Conservation (phyloP, 2,329 filamentous ascomycete genomes). For the Saccharata proteae region DNA sequence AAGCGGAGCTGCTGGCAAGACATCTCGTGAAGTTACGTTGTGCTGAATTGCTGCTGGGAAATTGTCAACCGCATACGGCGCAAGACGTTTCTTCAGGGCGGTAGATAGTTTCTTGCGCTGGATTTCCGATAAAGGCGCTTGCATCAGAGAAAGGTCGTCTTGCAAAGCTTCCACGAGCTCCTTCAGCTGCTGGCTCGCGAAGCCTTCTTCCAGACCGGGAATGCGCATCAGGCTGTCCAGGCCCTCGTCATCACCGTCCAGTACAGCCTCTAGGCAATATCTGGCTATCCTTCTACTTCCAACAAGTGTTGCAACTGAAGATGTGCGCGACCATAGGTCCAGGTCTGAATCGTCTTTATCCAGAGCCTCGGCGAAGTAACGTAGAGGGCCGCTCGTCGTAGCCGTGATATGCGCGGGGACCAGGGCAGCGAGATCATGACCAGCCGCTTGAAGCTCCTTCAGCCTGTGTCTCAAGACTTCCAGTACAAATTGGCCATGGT, state of each 20-base stretch:
- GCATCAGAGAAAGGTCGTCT: slow-evolving; percentile 43
- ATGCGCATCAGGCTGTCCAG: slow-evolving; percentile 41
- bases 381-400: slow-evolving; percentile 25
- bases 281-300: slow-evolving; percentile 47
- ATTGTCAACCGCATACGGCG: slow-evolving; percentile 36
- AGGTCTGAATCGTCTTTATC: slow-evolving; percentile 54
- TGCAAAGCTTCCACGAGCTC: slow-evolving; percentile 37
- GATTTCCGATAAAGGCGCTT: slow-evolving; percentile 37
- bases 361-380: slow-evolving; percentile 48
- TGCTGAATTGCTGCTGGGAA: slow-evolving; percentile 21
- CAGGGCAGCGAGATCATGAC: slow-evolving; percentile 19
- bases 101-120: slow-evolving; percentile 39
- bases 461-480: slow-evolving; percentile 52
- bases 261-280: slow-evolving; percentile 51
- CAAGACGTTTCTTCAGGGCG: slow-evolving; percentile 40
- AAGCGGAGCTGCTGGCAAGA: slow-evolving; percentile 18
- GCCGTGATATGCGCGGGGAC: slow-evolving; percentile 24
- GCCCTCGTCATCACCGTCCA: slow-evolving; percentile 49
- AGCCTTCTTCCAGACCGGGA: slow-evolving; percentile 45
- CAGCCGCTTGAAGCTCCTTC: slow-evolving; percentile 19
- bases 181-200: slow-evolving; percentile 40
- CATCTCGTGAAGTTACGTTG: slow-evolving; percentile 1
- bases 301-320: slow-evolving; percentile 44
- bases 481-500: slow-evolving; percentile 83
- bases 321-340: slow-evolving; percentile 50